A percentile compares a stretch with the other conserved stretches of the same genome.
Evolutionary conservation across 2,329 filamentous ascomycete species (phyloP).

Genomic region (Calonectria pseudoreteaudii): DNA sequence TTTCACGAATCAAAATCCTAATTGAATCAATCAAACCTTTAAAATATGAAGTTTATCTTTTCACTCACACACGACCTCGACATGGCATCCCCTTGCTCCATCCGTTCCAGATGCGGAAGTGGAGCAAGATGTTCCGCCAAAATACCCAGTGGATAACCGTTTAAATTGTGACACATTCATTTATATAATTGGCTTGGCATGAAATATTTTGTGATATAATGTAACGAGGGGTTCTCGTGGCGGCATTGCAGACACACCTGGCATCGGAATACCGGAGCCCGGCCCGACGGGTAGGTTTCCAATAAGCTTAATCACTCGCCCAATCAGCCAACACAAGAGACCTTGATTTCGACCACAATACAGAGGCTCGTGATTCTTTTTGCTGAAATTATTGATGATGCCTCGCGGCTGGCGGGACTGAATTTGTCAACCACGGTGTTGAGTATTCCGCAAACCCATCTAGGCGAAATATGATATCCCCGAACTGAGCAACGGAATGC

Average conservation of each 20-base stretch:
- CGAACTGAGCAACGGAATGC: background rate
- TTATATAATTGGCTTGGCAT: background rate
- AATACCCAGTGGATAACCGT: background rate
- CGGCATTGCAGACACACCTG: background rate
- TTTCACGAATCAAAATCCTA: background rate
- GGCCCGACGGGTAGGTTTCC: constrained; percentile 1
- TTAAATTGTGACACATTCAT: background rate
- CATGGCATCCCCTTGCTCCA: too few species aligned
- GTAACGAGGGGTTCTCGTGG: too few species aligned
- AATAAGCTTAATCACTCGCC: background rate
- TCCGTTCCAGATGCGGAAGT: constrained; percentile 2
- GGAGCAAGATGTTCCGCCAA: background rate
- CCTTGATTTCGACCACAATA: background rate
- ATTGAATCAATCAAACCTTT: too few species aligned
- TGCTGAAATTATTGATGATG: background rate
- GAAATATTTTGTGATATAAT: background rate
- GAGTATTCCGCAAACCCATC: background rate
- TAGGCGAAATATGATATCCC: background rate
- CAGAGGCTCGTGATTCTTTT: background rate
- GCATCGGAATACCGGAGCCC: background rate
- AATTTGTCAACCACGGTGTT: background rate
- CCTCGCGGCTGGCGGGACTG: background rate
- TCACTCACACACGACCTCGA: background rate
- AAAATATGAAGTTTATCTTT: too few species aligned
- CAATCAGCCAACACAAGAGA: background rate